These are phyloP conservation scores for Phoma sp. DNA, from an alignment of 2,329 filamentous ascomycete species.

Conservation along the genomic window DNA sequence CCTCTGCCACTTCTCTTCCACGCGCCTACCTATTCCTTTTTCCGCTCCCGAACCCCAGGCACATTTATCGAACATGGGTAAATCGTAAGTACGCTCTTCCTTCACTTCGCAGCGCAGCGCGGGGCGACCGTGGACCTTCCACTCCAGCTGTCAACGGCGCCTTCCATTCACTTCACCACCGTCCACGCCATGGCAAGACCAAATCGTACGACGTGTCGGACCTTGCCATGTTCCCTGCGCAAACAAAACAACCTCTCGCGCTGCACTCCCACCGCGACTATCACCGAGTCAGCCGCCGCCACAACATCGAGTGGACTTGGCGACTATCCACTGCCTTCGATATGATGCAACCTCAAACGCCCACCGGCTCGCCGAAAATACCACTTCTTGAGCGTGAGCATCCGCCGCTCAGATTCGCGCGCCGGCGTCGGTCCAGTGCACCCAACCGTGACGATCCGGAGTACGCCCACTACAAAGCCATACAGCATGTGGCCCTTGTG, in stretches of 20 bases:
- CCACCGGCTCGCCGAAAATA: constrained; percentile 24
- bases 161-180: constrained; percentile 24
- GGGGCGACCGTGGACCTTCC: constrained; percentile 17
- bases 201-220: constrained; percentile 2
- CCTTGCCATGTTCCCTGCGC: constrained; percentile 16
- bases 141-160: constrained; percentile 21
- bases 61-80: constrained; percentile 42
- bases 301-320: constrained; percentile 1
- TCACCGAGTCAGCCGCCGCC: constrained; percentile 6
- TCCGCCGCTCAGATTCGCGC: constrained; percentile 41
- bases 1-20: constrained; percentile 8
- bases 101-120: constrained; percentile 19
- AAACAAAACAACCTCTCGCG: constrained; percentile 2
- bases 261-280: constrained; percentile 8
- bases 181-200: constrained; percentile 6
- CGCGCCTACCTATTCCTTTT: background rate
- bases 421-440: constrained; percentile 28
- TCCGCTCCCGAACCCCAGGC: constrained; percentile 14
- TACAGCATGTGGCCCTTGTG: constrained; percentile 32
- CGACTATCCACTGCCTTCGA: constrained; percentile 6
- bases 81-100: constrained; percentile 47
- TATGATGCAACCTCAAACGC: constrained; percentile 17
- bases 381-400: constrained; percentile 32
- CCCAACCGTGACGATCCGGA: constrained; percentile 33
- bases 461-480: constrained; percentile 34